Conservation (phyloP, 192 early-diverging fungal genomes). For the Backusella circina region DNA sequence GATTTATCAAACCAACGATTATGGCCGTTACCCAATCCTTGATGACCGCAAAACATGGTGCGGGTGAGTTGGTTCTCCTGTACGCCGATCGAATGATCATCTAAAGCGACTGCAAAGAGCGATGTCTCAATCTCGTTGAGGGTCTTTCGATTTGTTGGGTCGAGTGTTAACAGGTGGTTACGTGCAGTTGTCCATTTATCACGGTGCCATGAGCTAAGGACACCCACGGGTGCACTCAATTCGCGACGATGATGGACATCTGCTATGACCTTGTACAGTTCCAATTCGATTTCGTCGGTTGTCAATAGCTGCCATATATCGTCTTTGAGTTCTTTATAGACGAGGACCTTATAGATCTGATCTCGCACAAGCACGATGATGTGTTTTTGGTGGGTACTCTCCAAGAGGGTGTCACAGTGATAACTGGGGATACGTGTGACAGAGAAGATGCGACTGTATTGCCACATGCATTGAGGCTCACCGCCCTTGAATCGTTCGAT, state of each 20-base stretch:
- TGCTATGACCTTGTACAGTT: slow-evolving; percentile 1
- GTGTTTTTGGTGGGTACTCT: slow-evolving; percentile 49
- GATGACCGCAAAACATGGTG: slow-evolving; percentile 47
- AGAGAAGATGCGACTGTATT: slow-evolving; percentile 77
- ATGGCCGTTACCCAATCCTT: slow-evolving; percentile 59
- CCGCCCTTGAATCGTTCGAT: slow-evolving; percentile 59
- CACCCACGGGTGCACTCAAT: slow-evolving; percentile 54
- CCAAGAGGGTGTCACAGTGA: slow-evolving; percentile 66
- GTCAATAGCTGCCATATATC: slow-evolving; percentile 50
- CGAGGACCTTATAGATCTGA: slow-evolving; percentile 74
- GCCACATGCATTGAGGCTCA: slow-evolving; percentile 80
- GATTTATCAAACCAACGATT: slow-evolving; percentile 93
- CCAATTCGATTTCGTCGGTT: slow-evolving; percentile 72
- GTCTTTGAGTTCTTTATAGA: slow-evolving; percentile 51
- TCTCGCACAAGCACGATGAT: slow-evolving; percentile 71
- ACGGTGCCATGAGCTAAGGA: slow-evolving; percentile 77
- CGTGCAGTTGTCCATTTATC: slow-evolving; percentile 79
- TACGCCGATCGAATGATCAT: slow-evolving; percentile 53
- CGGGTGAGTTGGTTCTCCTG: slow-evolving; percentile 33
- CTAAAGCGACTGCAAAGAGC: slow-evolving; percentile 73
- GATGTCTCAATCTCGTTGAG: slow-evolving; percentile 65
- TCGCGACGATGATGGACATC: neutral
- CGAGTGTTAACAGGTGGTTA: slow-evolving; percentile 57
- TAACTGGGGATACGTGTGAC: slow-evolving; percentile 78
- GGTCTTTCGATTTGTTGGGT: slow-evolving; percentile 55